Percentiles rank a stretch among this genome's conserved stretches.
Evolutionary conservation across 2,329 filamentous ascomycete species (phyloP).

Genomic region (Coniochaeta pulveracea): DNA sequence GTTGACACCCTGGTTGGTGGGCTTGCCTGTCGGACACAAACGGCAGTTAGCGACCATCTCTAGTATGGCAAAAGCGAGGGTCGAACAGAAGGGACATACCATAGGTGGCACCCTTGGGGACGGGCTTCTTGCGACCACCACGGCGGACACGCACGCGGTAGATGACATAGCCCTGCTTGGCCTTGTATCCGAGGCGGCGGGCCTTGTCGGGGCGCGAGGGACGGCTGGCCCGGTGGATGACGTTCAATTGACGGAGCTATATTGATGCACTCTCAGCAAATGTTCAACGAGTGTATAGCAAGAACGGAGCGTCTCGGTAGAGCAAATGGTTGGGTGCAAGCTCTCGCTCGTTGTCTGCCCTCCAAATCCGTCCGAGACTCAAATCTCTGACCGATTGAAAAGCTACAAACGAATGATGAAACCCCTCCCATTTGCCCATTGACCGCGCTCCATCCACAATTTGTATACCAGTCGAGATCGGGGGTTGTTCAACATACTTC

Average conservation of each 20-base stretch:
- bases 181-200: slow-evolving; percentile 99
- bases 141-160: slow-evolving; percentile 98
- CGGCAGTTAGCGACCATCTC: neutral
- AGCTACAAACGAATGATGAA: neutral
- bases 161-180: slow-evolving; percentile 99
- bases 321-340: too few relatives aligned
- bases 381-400: slow-evolving; percentile 5
- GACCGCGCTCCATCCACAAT: slow-evolving; percentile 13
- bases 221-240: slow-evolving; percentile 97
- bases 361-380: neutral
- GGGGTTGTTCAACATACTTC: slow-evolving; percentile 63
- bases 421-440: slow-evolving; percentile 3
- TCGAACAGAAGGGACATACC: slow-evolving; percentile 44
- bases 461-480: slow-evolving; percentile 15
- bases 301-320: slow-evolving; percentile 30
- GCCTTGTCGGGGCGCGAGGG: slow-evolving; percentile 99
- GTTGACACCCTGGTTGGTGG: slow-evolving; percentile 99
- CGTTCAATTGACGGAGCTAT: slow-evolving; percentile 99
- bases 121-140: slow-evolving; percentile 96
- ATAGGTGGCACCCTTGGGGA: slow-evolving; percentile 96
- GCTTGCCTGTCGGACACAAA: slow-evolving; percentile 62
- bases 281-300: slow-evolving; percentile 99
- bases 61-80: neutral
- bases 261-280: slow-evolving; percentile 99
- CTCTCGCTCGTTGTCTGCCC: too few relatives aligned